Conservation (phyloP, 2,329 filamentous ascomycete species). For the Sarocladium strictum region DNA sequence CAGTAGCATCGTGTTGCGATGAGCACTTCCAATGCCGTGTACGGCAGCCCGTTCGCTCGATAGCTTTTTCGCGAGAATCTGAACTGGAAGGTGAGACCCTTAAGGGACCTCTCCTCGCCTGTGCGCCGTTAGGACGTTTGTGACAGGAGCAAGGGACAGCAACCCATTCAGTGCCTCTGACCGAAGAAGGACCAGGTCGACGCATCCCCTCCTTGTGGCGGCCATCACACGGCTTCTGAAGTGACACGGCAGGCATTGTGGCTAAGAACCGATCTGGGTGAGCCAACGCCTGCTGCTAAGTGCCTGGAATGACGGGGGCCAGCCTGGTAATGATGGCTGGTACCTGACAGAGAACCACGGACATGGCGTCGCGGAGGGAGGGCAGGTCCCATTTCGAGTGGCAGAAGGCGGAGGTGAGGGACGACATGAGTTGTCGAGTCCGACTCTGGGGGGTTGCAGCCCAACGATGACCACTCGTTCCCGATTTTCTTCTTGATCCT, state of each 20-base stretch:
- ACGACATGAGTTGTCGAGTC: neutral
- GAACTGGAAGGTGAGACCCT: constrained; percentile 5
- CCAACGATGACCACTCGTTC: neutral
- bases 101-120: neutral
- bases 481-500: constrained; percentile 8
- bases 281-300: too few species aligned
- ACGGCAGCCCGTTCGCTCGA: too few species aligned
- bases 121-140: neutral
- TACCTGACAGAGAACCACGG: constrained; percentile 6
- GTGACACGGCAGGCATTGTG: neutral
- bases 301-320: neutral
- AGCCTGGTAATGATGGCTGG: neutral
- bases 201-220: constrained; percentile 2
- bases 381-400: neutral
- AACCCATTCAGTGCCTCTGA: neutral
- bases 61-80: too few species aligned
- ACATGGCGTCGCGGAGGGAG: neutral
- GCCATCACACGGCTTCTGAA: neutral
- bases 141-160: neutral
- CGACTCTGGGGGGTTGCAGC: constrained; percentile 10
- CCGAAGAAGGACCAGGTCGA: neutral
- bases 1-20: too few species aligned
- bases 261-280: neutral
- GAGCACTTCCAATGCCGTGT: too few species aligned
- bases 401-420: neutral